Evolutionary conservation across 2,329 filamentous ascomycete species (phyloP).

Genomic region (Zelopaecilomyces penicillatus): DNA sequence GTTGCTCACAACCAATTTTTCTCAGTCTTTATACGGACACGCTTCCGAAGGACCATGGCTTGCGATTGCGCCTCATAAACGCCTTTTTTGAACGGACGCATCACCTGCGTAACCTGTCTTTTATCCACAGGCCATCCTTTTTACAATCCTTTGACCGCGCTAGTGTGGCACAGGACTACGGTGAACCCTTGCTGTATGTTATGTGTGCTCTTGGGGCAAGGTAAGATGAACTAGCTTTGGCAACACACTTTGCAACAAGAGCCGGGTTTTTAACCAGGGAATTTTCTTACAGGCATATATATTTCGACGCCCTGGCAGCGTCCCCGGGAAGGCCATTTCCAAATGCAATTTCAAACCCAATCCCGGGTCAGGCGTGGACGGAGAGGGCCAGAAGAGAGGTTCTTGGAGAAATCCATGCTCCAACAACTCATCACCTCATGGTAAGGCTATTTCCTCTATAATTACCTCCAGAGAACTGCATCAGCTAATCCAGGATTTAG

Average conservation of each 20-base stretch:
- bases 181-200: slow-evolving; percentile 15
- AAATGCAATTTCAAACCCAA: slow-evolving; percentile 1
- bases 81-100: slow-evolving; percentile 17
- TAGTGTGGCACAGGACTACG: slow-evolving; percentile 14
- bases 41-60: slow-evolving; percentile 10
- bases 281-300: slow-evolving; percentile 7
- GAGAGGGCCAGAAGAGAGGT: slow-evolving; percentile 12
- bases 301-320: slow-evolving; percentile 8
- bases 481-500: slow-evolving; percentile 1
- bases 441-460: slow-evolving; percentile 4
- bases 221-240: slow-evolving; percentile 6
- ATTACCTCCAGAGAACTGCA: background rate
- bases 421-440: slow-evolving; percentile 15
- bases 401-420: slow-evolving; percentile 11
- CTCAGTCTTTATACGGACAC: slow-evolving; percentile 11
- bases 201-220: slow-evolving; percentile 18
- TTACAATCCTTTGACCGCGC: slow-evolving; percentile 15
- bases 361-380: slow-evolving; percentile 14
- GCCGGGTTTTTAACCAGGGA: background rate
- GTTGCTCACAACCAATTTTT: too few species aligned
- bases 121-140: slow-evolving; percentile 17
- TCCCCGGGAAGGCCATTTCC: background rate
- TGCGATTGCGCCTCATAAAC: slow-evolving; percentile 10
- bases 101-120: slow-evolving; percentile 14
- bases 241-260: too few species aligned